A percentile compares a stretch with the other conserved stretches of the same genome.
phyloP scores from a whole-genome alignment of 306 rosid species.

The cucumber (Cucumis sativus) region Cucumber_9930_V3 NC_026659.2:26376501-26377000 shows the following conservation, averaged over 20 bases:
- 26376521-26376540: constrained; percentile 63
- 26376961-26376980: neutral
- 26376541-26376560: constrained; percentile 72
- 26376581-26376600: constrained; percentile 78
- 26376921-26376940: neutral
- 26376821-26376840: neutral
- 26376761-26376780: neutral
- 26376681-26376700: constrained; percentile 56
- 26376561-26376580: constrained; percentile 73
- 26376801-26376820: neutral
- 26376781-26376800: neutral
- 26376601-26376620: constrained; percentile 45
- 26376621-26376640: neutral
- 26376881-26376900: neutral
- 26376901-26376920: neutral
- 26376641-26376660: constrained; percentile 8
- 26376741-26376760: neutral
- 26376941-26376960: neutral
- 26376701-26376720: constrained; percentile 98
- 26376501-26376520: neutral
- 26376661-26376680: neutral
- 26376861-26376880: neutral
- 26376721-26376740: constrained; percentile 83
- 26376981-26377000: neutral
- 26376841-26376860: neutral